Evolutionary conservation across 257 asterid species (phyloP).

Genomic region (Coffea canephora): DNA sequence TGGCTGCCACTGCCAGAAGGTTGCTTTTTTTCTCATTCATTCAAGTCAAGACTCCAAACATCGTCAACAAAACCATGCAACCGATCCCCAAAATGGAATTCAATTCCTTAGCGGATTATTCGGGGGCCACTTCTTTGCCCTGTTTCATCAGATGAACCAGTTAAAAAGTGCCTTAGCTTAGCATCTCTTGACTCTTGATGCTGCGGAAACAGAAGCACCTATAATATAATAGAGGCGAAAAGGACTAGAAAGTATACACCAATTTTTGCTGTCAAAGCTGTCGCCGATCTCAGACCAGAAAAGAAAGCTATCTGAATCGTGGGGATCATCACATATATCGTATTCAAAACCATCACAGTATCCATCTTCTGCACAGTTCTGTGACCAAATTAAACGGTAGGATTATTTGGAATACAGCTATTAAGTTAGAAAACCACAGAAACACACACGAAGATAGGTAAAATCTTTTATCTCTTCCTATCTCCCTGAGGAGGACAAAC

Average conservation of each 20-base stretch:
- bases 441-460: background rate
- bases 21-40: background rate
- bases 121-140: slow-evolving; percentile 12
- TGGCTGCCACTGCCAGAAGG: slow-evolving; percentile 25
- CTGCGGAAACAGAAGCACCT: background rate
- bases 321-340: slow-evolving; percentile 11
- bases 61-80: background rate
- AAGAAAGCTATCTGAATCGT: slow-evolving; percentile 23
- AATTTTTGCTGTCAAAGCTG: slow-evolving; percentile 19
- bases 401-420: background rate
- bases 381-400: slow-evolving; percentile 12
- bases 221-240: background rate
- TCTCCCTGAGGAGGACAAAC: too few relatives aligned
- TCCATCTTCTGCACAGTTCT: slow-evolving; percentile 24
- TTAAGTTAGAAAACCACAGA: background rate
- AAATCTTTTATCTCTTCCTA: background rate
- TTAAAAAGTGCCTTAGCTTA: background rate
- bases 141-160: slow-evolving; percentile 15
- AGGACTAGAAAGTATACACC: background rate
- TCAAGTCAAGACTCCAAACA: background rate
- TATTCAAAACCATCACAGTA: slow-evolving; percentile 3
- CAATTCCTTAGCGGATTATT: slow-evolving; percentile 13
- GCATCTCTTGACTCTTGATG: background rate
- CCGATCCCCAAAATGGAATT: background rate
- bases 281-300: slow-evolving; percentile 21